Conservation (phyloP, 306 rosid genomes). For the Glycyrrhiza uralensis region DNA sequence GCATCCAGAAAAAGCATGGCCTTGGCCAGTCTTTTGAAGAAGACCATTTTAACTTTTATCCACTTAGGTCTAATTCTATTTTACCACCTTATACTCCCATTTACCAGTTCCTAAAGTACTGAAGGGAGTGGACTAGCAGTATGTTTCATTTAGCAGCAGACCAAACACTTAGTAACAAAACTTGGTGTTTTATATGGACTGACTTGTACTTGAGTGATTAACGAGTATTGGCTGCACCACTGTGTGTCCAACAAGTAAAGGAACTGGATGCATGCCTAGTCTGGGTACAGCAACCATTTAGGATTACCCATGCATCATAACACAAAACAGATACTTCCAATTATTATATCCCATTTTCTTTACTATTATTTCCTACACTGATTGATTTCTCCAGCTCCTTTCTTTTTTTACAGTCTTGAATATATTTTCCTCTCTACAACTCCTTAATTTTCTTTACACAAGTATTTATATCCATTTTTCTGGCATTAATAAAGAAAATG, state of each 20-base stretch:
- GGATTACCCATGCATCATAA: not conserved
- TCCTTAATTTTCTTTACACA: not conserved
- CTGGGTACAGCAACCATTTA: not conserved
- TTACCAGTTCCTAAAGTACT: not conserved
- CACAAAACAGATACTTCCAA: not conserved
- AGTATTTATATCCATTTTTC: not conserved
- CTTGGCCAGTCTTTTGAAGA: not conserved
- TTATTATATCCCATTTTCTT: not conserved
- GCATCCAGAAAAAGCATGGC: not conserved
- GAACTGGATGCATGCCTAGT: not conserved
- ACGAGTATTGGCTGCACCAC: not conserved
- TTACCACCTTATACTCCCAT: not conserved
- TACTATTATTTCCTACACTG: not conserved
- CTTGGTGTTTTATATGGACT: not conserved
- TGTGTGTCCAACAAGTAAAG: not conserved
- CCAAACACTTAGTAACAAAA: not conserved
- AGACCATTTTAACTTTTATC: not conserved
- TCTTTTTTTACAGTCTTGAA: not conserved
- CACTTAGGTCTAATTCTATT: not conserved
- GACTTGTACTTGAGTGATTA: not conserved
- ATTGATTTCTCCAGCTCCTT: not conserved
- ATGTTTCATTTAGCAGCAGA: not conserved
- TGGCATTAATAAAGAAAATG: not conserved
- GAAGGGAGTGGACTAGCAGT: not conserved
- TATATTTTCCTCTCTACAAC: not conserved